A percentile compares a stretch with the other conserved stretches of the same genome.
These are phyloP conservation scores for Clarireedia sp. DNA, from an alignment of 2,329 filamentous ascomycete genomes.

Conservation along the genomic window DNA sequence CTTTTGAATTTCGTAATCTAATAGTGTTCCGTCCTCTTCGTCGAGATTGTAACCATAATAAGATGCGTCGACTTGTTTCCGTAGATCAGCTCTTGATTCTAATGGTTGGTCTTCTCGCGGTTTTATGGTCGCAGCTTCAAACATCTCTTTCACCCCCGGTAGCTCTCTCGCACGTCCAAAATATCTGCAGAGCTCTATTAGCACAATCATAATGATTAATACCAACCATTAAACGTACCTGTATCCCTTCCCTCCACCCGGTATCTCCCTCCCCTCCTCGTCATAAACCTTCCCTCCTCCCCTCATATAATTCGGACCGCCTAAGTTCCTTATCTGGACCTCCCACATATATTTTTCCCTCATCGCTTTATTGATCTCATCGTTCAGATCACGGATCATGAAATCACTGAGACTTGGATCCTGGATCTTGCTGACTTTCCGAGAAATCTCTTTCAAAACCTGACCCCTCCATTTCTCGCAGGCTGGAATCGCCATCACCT, in stretches of 20 bases:
- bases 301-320: constrained; percentile 79
- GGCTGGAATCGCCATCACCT: constrained; percentile 71
- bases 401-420: constrained; percentile 87
- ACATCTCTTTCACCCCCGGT: constrained; percentile 92
- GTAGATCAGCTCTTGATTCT: constrained; percentile 59
- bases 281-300: constrained; percentile 46
- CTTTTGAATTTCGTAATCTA: constrained; percentile 74
- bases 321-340: constrained; percentile 86
- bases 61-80: constrained; percentile 76
- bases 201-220: not conserved
- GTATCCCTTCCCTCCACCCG: constrained; percentile 78
- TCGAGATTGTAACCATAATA: constrained; percentile 95
- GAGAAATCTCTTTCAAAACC: constrained; percentile 91
- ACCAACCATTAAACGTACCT: constrained; percentile 57
- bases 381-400: constrained; percentile 95
- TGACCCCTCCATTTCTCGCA: constrained; percentile 99
- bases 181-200: constrained; percentile 45
- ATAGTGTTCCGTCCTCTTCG: constrained; percentile 76
- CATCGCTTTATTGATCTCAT: constrained; percentile 99
- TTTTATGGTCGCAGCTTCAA: constrained; percentile 64
- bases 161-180: constrained; percentile 86
- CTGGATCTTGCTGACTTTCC: constrained; percentile 95
- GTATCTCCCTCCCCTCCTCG: constrained; percentile 47
- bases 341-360: constrained; percentile 99
- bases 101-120: constrained; percentile 52